phyloP scores from a whole-genome alignment of 345 rosid species.

The Brassica rapa region DNA sequence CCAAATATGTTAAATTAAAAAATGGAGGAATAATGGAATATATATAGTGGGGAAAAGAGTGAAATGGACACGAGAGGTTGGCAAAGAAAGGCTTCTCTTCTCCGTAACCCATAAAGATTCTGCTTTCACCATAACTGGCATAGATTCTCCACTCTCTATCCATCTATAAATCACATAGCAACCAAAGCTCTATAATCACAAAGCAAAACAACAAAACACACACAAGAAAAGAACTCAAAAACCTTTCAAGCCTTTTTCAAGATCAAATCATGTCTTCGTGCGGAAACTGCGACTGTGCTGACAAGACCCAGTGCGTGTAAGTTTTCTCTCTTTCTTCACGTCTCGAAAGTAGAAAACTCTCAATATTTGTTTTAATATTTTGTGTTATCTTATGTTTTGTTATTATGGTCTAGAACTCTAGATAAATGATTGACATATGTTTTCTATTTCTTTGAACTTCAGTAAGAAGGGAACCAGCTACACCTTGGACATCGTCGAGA shows the following conservation, averaged over 20 bases:
- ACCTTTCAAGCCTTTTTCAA: background rate
- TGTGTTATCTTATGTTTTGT: background rate
- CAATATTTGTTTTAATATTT: background rate
- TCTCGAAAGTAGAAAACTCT: background rate
- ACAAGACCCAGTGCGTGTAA: constrained; percentile 78
- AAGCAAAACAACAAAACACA: background rate
- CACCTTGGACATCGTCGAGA: constrained; percentile 54
- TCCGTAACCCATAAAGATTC: constrained; percentile 39
- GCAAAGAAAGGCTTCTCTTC: constrained; percentile 42
- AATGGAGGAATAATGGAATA: constrained; percentile 18
- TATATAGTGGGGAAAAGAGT: constrained; percentile 9
- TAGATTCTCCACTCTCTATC: constrained; percentile 36
- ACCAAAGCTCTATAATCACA: constrained; percentile 28
- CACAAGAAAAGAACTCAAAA: background rate
- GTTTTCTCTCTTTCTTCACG: constrained; percentile 23
- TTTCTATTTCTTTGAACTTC: constrained; percentile 22
- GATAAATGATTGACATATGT: background rate
- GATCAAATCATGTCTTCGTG: constrained; percentile 70
- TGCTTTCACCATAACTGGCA: constrained; percentile 10
- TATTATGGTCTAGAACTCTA: background rate
- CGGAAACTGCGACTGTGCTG: constrained; percentile 78
- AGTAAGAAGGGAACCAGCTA: constrained; percentile 81
- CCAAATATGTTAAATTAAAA: background rate
- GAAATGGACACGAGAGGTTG: constrained; percentile 71
- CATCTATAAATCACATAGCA: constrained; percentile 52